These are phyloP conservation scores for Hypoxylon sp. DNA, from an alignment of 2,329 filamentous ascomycete species.

Conservation along the genomic window DNA sequence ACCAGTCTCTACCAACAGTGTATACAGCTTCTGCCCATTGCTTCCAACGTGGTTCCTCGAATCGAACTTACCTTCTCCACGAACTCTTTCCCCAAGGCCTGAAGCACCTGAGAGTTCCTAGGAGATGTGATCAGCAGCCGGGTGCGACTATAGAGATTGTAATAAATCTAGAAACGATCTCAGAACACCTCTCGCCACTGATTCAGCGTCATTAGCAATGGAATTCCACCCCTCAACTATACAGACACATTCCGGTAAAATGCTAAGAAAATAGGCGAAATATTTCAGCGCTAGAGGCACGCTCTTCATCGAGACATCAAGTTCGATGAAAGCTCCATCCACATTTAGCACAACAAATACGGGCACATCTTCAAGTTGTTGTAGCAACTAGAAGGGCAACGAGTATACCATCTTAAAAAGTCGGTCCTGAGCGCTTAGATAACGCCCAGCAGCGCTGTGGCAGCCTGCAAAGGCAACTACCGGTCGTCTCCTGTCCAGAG, in stretches of 20 bases:
- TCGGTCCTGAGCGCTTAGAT: background rate
- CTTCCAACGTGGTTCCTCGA: background rate
- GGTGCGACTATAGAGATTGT: background rate
- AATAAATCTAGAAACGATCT: background rate
- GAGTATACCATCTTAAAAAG: constrained; percentile 2
- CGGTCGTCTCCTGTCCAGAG: background rate
- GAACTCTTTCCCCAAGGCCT: background rate
- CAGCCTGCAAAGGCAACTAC: background rate
- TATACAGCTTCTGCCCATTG: background rate
- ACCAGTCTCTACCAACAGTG: background rate
- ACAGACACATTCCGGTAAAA: background rate
- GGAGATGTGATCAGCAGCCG: background rate
- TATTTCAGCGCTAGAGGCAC: background rate
- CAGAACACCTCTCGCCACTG: background rate
- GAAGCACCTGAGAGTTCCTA: background rate
- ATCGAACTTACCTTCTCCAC: background rate
- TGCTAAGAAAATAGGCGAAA: background rate
- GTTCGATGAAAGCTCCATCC: background rate
- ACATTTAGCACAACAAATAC: background rate
- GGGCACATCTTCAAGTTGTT: background rate
- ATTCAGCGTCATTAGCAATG: background rate
- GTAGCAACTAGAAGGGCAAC: background rate
- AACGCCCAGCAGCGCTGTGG: background rate
- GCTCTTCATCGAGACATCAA: background rate
- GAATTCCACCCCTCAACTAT: constrained; percentile 6